Evolutionary conservation across 176 grass and related monocot species (phyloP), one percentile per base, ranked within the genome.

Genomic region (Puya raimondii): DNA sequence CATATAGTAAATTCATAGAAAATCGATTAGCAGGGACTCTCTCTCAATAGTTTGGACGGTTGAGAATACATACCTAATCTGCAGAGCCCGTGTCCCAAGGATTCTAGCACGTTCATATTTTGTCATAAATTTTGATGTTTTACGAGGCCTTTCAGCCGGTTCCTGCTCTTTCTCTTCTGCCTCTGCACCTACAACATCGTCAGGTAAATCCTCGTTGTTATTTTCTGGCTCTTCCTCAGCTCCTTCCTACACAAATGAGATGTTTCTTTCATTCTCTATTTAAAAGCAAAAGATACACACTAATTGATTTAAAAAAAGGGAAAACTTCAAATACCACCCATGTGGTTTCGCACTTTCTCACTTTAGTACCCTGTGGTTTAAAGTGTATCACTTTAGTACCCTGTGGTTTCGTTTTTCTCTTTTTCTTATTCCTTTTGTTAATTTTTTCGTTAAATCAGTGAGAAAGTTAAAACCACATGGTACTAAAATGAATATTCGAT

Each of bases 81-180:
- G 84, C 76, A 96, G 77, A 72, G 93, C 88, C 18, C 93, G 79
- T 23, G 93, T 92, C 61, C 92, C 88, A 20, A 96, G 84, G 68
- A 92, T 96, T 67, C 89, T 85, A 64, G 93, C 93, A 63, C 88
- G 85, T 77, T 96, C 93, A 83, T 96, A 92, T 59, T 96, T 96
- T 2, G 89, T 96, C 89, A 96, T 92, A 48, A 79, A 96, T 61
- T 91, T 96, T 68, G 88, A 66, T 13, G 92, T 96, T 73, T 96
- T 87, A n/a, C 92, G 83, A 16, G 72, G 64, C 3, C 51, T 53
- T 50, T 68, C 57, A 11, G 63, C 66, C 20, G 74, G 68, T 75
- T 85, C 86, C 67, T 87, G 88, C 16, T 83, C 80, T 51, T 91
- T 88, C 1, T 91, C 84, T 72, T 89, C 92, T 51, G 50, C 78